Conservation (phyloP, 1,284 basidiomycete genomes). For the Sanghuangporus sanghuang region DNA sequence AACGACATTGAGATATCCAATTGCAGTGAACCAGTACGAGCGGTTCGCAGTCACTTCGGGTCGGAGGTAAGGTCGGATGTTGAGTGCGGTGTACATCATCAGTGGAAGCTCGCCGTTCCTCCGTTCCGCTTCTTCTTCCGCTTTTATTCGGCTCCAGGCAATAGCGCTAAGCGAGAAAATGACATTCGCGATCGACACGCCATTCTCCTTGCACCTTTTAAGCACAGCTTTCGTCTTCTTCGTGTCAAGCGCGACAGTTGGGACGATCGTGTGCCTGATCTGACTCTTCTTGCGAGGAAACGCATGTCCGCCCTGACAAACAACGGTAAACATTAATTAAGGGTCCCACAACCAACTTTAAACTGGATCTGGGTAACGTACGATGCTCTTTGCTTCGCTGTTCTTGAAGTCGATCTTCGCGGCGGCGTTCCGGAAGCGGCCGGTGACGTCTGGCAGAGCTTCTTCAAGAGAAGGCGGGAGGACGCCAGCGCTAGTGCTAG, state of each 20-base stretch:
- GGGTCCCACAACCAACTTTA: not conserved
- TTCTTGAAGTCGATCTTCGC: constrained; percentile 52
- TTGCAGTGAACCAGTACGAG: constrained; percentile 73
- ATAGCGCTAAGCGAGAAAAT: constrained; percentile 72
- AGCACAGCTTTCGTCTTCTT: constrained; percentile 54
- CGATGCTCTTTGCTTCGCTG: constrained; percentile 46
- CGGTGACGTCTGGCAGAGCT: constrained; percentile 36
- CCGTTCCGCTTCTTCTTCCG: constrained; percentile 27
- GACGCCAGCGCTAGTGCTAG: constrained; percentile 16
- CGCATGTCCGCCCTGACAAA: constrained; percentile 55
- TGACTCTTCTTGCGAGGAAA: constrained; percentile 47
- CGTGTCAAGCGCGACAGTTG: constrained; percentile 52
- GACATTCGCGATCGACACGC: constrained; percentile 70
- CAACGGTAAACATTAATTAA: constrained; percentile 8
- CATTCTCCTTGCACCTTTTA: constrained; percentile 59
- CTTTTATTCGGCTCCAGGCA: constrained; percentile 54
- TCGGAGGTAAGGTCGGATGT: constrained; percentile 58
- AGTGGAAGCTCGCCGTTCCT: constrained; percentile 42
- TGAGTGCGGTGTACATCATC: constrained; percentile 80
- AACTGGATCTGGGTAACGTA: constrained; percentile 25
- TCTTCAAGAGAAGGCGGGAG: constrained; percentile 54
- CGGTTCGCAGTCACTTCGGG: constrained; percentile 37
- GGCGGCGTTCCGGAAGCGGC: constrained; percentile 39
- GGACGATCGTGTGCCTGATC: constrained; percentile 58
- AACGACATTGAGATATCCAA: constrained; percentile 77